A percentile compares a stretch with the other conserved stretches of the same genome.
These are phyloP conservation scores for Dictyostelium discoideum DNA, from an alignment of 78 protist species.

Conservation along the genomic window DNA sequence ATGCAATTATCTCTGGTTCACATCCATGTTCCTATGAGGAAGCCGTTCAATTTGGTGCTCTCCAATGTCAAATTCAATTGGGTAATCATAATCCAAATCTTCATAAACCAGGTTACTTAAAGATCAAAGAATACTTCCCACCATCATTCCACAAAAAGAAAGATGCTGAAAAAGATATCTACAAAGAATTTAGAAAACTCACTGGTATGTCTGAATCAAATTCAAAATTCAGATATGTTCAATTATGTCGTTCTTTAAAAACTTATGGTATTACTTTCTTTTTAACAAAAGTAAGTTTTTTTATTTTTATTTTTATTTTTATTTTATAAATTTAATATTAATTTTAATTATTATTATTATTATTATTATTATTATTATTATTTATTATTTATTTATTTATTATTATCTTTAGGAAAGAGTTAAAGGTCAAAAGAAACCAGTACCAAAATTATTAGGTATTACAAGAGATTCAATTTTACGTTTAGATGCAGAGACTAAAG, in stretches of 20 bases:
- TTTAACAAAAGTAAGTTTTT: conserved; percentile 69
- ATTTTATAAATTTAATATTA: no score
- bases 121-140: conserved; percentile 81
- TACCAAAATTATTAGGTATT: conserved; percentile 85
- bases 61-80: conserved; percentile 83
- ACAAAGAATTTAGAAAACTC: conserved; percentile 86
- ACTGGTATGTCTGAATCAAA: conserved; percentile 83
- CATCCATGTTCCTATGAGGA: conserved; percentile 90
- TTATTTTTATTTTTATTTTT: neutral
- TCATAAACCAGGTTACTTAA: conserved; percentile 74
- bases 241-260: conserved; percentile 88
- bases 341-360: neutral
- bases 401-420: conserved; percentile 32
- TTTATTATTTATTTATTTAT: neutral
- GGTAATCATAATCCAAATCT: conserved; percentile 85
- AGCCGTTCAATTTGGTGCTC: conserved; percentile 87
- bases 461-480: conserved; percentile 89
- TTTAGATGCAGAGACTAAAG: conserved; percentile 88
- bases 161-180: conserved; percentile 80
- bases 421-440: conserved; percentile 81
- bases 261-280: conserved; percentile 94
- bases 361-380: no score
- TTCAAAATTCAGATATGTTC: conserved; percentile 90
- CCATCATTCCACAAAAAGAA: conserved; percentile 79
- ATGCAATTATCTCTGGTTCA: conserved; percentile 85